phyloP scores from a whole-genome alignment of 371 early-diverging fungal species.

The Syncephalis fuscata region DNA sequence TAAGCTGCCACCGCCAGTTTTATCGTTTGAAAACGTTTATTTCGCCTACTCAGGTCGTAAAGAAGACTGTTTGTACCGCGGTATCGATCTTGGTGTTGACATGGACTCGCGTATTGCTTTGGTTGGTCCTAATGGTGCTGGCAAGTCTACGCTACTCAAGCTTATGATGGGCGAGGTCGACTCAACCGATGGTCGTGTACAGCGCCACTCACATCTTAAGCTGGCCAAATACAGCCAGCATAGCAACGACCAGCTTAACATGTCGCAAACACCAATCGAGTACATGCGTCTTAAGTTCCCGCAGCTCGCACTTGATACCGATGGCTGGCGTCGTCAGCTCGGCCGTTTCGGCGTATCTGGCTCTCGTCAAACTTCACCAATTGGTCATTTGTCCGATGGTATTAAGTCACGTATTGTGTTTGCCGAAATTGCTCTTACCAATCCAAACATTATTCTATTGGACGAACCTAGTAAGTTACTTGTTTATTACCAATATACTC shows the following conservation, averaged over 20 bases:
- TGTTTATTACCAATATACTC: no score
- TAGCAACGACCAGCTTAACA: conserved; percentile 84
- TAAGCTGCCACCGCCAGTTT: conserved; percentile 94
- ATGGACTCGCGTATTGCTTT: conserved; percentile 90
- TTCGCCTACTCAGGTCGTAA: conserved; percentile 81
- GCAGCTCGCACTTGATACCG: conserved; percentile 48
- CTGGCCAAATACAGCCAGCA: conserved; percentile 97
- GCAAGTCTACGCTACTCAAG: conserved; percentile 90
- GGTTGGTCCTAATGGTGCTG: conserved; percentile 83
- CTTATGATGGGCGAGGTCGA: conserved; percentile 74
- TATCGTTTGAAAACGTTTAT: conserved; percentile 79
- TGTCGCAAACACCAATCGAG: conserved; percentile 75
- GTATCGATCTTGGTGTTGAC: conserved; percentile 86
- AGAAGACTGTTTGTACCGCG: conserved; percentile 67
- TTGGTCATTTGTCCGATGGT: conserved; percentile 83
- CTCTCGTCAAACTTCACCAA: conserved; percentile 78
- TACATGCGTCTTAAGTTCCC: conserved; percentile 76
- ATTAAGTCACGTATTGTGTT: conserved; percentile 92
- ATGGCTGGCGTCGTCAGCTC: conserved; percentile 77
- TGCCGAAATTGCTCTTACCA: conserved; percentile 75
- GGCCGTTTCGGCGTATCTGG: conserved; percentile 92
- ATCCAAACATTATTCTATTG: conserved; percentile 89
- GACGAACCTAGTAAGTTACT: conserved; percentile 99
- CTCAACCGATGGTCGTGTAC: conserved; percentile 73
- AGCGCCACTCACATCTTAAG: conserved; percentile 81